Evolutionary conservation across 371 early-diverging fungal genomes (phyloP).

Genomic region (Globomyces sp.): DNA sequence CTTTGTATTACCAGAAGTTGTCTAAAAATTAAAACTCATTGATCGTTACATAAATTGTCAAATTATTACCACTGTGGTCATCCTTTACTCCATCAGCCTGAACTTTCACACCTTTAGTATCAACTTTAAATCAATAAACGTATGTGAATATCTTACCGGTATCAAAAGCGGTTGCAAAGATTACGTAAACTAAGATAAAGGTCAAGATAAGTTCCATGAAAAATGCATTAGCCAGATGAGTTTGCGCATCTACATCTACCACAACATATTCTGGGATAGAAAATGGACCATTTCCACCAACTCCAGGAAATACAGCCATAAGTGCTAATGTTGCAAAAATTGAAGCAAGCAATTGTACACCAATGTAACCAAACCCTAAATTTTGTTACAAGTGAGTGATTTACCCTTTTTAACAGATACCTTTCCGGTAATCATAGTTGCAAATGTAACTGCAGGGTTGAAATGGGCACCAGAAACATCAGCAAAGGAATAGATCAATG

Average conservation of each 20-base stretch:
- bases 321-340: slow-evolving; percentile 56
- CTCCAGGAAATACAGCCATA: slow-evolving; percentile 56
- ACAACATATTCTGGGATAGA: slow-evolving; percentile 39
- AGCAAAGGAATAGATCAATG: slow-evolving; percentile 70
- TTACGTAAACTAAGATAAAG: slow-evolving; percentile 70
- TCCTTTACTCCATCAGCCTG: slow-evolving; percentile 32
- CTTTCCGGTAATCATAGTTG: slow-evolving; percentile 64
- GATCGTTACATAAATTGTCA: slow-evolving; percentile 55
- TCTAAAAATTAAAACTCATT: slow-evolving; percentile 25
- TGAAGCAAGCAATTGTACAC: slow-evolving; percentile 58
- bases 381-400: background rate
- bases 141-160: slow-evolving; percentile 39
- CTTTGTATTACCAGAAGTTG: slow-evolving; percentile 59
- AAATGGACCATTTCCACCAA: slow-evolving; percentile 35
- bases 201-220: slow-evolving; percentile 63
- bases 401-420: slow-evolving; percentile 50
- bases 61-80: slow-evolving; percentile 38
- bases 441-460: slow-evolving; percentile 72
- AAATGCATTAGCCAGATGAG: slow-evolving; percentile 48
- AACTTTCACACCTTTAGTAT: slow-evolving; percentile 53
- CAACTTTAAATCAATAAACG: slow-evolving; percentile 33
- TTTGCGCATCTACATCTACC: slow-evolving; percentile 36
- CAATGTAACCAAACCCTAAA: slow-evolving; percentile 58
- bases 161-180: slow-evolving; percentile 73
- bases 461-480: slow-evolving; percentile 66